Conservation (phyloP, 768 basidiomycete genomes). For the Phaeotremella skinneri region DNA sequence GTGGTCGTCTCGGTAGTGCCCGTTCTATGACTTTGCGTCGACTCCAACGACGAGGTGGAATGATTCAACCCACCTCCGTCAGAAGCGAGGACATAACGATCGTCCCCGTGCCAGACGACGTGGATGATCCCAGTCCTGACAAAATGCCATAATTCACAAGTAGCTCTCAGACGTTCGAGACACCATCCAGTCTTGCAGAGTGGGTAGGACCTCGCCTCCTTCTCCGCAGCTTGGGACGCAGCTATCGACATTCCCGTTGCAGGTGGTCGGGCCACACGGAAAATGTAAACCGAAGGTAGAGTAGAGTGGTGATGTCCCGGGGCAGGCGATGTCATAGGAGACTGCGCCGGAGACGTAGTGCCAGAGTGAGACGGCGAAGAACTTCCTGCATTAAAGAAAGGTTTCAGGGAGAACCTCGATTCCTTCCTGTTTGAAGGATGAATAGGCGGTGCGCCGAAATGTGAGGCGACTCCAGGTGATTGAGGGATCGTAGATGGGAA, state of each 20-base stretch:
- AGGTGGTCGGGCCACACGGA: conserved; percentile 45
- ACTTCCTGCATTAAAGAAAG: conserved; percentile 52
- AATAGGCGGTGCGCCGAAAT: conserved; percentile 56
- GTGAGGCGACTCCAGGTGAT: conserved; percentile 23
- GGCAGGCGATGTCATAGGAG: conserved; percentile 36
- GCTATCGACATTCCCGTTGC: conserved; percentile 11
- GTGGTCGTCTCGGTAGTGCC: not conserved
- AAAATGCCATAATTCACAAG: conserved; percentile 89
- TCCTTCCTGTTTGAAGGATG: conserved; percentile 63
- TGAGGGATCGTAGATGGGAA: conserved; percentile 53
- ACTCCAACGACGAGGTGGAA: not conserved
- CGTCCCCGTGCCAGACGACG: conserved; percentile 83
- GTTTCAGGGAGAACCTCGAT: conserved; percentile 50
- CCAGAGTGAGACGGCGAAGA: conserved; percentile 23
- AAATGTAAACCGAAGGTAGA: conserved; percentile 47
- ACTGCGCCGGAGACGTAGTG: conserved; percentile 27
- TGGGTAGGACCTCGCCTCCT: conserved; percentile 59
- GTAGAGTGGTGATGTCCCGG: conserved; percentile 10
- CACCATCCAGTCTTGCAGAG: conserved; percentile 85
- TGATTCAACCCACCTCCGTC: conserved; percentile 6
- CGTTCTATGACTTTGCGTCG: not conserved
- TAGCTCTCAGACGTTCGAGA: conserved; percentile 71
- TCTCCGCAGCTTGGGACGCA: conserved; percentile 20
- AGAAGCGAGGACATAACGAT: conserved; percentile 25
- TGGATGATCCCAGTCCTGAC: conserved; percentile 77